Percentiles rank a stretch among this genome's conserved stretches.
Evolutionary conservation across 2,329 filamentous ascomycete species (phyloP).

Genomic region (Trichoderma sp.): DNA sequence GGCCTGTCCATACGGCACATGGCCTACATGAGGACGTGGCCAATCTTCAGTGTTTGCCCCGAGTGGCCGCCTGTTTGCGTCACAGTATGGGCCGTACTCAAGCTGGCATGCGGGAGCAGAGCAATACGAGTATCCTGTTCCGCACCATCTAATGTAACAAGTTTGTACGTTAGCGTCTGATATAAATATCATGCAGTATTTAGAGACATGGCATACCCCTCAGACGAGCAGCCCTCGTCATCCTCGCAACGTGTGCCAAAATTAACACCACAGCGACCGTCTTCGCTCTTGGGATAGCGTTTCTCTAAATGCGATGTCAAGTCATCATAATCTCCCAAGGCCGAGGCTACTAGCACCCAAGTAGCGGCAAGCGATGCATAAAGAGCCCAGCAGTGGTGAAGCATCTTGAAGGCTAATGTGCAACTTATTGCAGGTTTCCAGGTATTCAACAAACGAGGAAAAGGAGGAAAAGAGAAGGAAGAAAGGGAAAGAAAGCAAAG

Average conservation of each 20-base stretch:
- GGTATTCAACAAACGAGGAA: background rate
- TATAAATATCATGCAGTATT: background rate
- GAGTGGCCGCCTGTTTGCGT: conserved; percentile 55
- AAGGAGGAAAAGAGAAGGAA: too few relatives aligned
- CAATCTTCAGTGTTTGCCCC: conserved; percentile 58
- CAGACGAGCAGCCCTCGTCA: conserved; percentile 46
- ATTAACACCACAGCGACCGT: conserved; percentile 48
- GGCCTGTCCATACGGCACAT: conserved; percentile 56
- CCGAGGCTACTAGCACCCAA: background rate
- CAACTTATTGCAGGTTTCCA: background rate
- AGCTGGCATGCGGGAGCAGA: conserved; percentile 63
- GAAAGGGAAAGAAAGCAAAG: background rate
- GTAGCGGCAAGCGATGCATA: background rate
- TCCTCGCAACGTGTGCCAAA: conserved; percentile 39
- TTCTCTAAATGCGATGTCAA: conserved; percentile 17
- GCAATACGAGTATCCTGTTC: conserved; percentile 57
- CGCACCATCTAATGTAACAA: conserved; percentile 52
- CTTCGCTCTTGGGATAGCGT: conserved; percentile 24
- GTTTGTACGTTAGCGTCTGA: too few relatives aligned
- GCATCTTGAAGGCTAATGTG: background rate
- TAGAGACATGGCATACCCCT: conserved; percentile 38
- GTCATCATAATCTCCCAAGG: background rate
- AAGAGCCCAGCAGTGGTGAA: background rate
- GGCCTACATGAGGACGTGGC: conserved; percentile 54
- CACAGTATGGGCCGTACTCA: conserved; percentile 61